phyloP scores from a whole-genome alignment of 1,284 basidiomycete species.

The Pseudozyma thailandica region DNA sequence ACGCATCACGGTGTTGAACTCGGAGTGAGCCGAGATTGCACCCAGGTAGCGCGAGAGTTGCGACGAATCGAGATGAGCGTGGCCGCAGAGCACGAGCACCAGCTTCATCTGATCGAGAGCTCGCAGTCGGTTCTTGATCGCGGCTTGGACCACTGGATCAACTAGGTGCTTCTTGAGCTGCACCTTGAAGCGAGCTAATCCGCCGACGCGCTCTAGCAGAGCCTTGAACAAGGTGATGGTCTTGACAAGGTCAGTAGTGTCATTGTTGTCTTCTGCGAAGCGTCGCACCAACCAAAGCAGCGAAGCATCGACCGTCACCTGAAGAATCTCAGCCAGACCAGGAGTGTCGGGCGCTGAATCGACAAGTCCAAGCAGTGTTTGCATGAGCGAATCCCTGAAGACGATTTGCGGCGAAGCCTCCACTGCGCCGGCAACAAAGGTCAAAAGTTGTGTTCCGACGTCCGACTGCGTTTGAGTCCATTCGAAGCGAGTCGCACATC shows the following conservation, averaged over 20 bases:
- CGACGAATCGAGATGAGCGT: constrained; percentile 30
- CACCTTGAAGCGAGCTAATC: constrained; percentile 1
- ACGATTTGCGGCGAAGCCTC: constrained; percentile 11
- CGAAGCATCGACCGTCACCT: constrained; percentile 30
- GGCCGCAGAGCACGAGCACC: constrained; percentile 69
- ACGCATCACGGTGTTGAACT: constrained; percentile 36
- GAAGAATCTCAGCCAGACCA: constrained; percentile 18
- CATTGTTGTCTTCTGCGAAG: constrained; percentile 67
- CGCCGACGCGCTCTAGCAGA: constrained; percentile 18
- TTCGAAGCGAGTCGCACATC: constrained; percentile 17
- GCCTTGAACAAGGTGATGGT: constrained; percentile 26
- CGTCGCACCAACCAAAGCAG: constrained; percentile 67
- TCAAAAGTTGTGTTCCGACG: constrained; percentile 2
- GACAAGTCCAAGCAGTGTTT: constrained; percentile 16
- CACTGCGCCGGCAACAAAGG: constrained; percentile 11
- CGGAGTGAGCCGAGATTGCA: constrained; percentile 46
- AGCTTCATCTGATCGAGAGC: constrained; percentile 72
- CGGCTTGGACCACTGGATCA: constrained; percentile 79
- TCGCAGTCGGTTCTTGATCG: constrained; percentile 75
- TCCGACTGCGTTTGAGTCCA: constrained; percentile 14
- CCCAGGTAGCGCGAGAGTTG: constrained; percentile 45
- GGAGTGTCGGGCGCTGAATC: constrained; percentile 10
- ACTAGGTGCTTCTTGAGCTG: constrained; percentile 74
- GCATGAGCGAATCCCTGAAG: constrained; percentile 19
- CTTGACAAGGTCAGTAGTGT: constrained; percentile 38